Percentiles rank a stretch among this genome's conserved stretches.
These are phyloP conservation scores for Calonectria leucothoes DNA, from an alignment of 2,329 filamentous ascomycete species.

Conservation along the genomic window DNA sequence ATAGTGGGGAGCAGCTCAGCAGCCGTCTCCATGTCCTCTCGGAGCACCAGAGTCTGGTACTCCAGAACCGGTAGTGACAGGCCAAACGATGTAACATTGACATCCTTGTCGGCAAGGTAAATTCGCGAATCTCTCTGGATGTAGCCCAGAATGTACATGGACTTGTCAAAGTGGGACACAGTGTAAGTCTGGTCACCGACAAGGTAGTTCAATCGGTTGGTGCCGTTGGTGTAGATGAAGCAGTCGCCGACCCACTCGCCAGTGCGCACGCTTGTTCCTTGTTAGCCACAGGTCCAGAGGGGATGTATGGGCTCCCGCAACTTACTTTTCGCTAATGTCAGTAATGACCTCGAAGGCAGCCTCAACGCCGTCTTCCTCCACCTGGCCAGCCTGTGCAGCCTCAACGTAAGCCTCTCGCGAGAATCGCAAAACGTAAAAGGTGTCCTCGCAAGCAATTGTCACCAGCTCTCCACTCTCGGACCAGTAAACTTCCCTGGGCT, in stretches of 20 bases:
- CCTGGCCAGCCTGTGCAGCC: constrained; percentile 82
- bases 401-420: constrained; percentile 89
- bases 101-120: constrained; percentile 96
- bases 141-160: constrained; percentile 95
- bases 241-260: constrained; percentile 99
- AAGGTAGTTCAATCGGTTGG: constrained; percentile 96
- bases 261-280: constrained; percentile 77
- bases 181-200: constrained; percentile 99
- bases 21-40: constrained; percentile 92
- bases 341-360: constrained; percentile 96
- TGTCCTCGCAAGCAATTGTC: constrained; percentile 92
- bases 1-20: constrained; percentile 87
- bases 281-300: not conserved
- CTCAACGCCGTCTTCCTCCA: constrained; percentile 93
- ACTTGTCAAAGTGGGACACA: constrained; percentile 94
- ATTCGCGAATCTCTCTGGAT: constrained; percentile 95
- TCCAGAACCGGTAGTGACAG: constrained; percentile 94
- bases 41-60: constrained; percentile 95
- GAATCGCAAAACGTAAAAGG: constrained; percentile 93
- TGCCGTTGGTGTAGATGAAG: constrained; percentile 98
- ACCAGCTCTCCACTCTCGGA: constrained; percentile 96
- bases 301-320: not conserved
- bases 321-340: constrained; percentile 89
- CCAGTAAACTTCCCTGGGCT: constrained; percentile 87
- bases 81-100: constrained; percentile 88